Percentiles rank a stretch among this genome's conserved stretches.
Evolutionary conservation across 768 basidiomycete genomes (phyloP).

Genomic region (Pleurotus djamor): DNA sequence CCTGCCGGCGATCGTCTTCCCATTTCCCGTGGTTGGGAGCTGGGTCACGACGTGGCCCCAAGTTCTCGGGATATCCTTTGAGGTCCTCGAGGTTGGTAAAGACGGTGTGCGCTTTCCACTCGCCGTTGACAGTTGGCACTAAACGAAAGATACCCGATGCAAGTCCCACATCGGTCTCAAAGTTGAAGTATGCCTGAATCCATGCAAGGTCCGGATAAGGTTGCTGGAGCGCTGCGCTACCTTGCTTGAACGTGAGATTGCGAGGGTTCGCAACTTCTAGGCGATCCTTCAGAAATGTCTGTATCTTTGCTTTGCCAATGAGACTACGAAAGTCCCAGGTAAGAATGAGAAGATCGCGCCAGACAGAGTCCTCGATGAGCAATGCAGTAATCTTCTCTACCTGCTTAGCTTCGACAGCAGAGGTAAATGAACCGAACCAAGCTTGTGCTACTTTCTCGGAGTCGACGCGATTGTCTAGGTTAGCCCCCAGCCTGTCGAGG

Average conservation of each 20-base stretch:
- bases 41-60: conserved; percentile 21
- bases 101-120: conserved; percentile 55
- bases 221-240: conserved; percentile 20
- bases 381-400: conserved; percentile 30
- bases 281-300: conserved; percentile 43
- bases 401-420: conserved; percentile 27
- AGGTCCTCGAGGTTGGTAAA: conserved; percentile 52
- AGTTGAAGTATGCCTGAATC: conserved; percentile 46
- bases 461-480: conserved; percentile 23
- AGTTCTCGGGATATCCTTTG: conserved; percentile 37
- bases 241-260: conserved; percentile 27
- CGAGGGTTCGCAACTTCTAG: conserved; percentile 25
- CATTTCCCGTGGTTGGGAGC: conserved; percentile 39
- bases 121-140: conserved; percentile 37
- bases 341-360: conserved; percentile 61
- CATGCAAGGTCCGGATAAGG: conserved; percentile 40
- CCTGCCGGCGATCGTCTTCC: conserved; percentile 36
- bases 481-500: conserved; percentile 23
- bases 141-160: conserved; percentile 47
- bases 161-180: conserved; percentile 40
- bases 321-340: conserved; percentile 67
- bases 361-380: conserved; percentile 39
- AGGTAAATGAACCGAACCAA: conserved; percentile 41
- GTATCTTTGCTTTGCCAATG: conserved; percentile 36
- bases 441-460: conserved; percentile 31